Conservation (phyloP, 208 protist genomes). For the Vickermania ingenoplastis region DNA sequence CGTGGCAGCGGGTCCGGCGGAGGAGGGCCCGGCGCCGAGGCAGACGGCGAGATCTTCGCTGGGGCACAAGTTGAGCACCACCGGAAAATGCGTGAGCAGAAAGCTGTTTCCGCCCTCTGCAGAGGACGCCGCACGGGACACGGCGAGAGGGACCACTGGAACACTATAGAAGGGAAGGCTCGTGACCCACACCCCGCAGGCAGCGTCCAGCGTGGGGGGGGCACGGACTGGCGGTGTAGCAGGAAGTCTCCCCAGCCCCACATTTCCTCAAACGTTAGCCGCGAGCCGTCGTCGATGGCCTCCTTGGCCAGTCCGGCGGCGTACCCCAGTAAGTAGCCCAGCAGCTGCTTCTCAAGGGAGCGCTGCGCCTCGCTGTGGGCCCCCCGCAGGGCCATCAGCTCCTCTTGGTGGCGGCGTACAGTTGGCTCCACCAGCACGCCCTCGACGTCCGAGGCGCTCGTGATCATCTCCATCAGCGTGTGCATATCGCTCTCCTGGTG, state of each 20-base stretch:
- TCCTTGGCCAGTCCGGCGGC: constrained; percentile 45
- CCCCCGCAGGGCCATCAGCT: constrained; percentile 35
- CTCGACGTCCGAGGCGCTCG: constrained; percentile 31
- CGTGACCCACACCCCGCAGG: no score
- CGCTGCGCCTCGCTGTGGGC: constrained; percentile 11
- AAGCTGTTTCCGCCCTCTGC: no score
- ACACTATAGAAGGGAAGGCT: background rate
- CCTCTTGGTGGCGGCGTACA: constrained; percentile 50
- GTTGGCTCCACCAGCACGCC: constrained; percentile 40
- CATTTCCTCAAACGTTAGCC: background rate
- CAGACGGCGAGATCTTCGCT: background rate
- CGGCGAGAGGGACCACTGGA: background rate
- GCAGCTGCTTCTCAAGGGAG: constrained; percentile 27
- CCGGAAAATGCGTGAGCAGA: background rate
- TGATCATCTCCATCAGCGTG: constrained; percentile 44
- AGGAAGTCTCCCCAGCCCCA: background rate
- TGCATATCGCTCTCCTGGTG: constrained; percentile 45
- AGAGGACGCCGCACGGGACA: background rate
- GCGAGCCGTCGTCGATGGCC: constrained; percentile 23
- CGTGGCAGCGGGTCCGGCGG: constrained; percentile 9
- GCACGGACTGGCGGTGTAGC: background rate
- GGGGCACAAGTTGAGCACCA: background rate
- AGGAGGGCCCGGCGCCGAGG: constrained; percentile 11
- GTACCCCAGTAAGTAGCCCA: constrained; percentile 27
- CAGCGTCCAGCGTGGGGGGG: no score